Evolutionary conservation across 106 monocot species (phyloP), one percentile per base, ranked within the genome.

Genomic region (Dioscorea dumetorum): DNA sequence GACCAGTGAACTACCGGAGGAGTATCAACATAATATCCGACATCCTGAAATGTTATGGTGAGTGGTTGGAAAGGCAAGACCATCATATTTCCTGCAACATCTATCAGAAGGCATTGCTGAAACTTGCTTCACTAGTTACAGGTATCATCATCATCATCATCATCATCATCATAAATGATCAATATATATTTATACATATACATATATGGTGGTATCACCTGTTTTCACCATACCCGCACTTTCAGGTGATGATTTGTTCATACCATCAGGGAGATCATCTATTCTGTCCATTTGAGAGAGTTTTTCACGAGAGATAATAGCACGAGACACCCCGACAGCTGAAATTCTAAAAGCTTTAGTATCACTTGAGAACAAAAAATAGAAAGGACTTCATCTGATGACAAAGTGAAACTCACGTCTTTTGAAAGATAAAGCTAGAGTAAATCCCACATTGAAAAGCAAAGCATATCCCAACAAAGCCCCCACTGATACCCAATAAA

Each of bases 401-500:
- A 28, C 28, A 28, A 28, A 28, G 15, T 2, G 6, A 10, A 13
- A 54, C 54, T 67, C 81, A 88, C 92, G 21, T 62, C 67, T 78
- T 72, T 49, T 76, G 57, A 73, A 80, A 54, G 85, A 83, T 33
- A 92, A 79, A 49, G 85, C 69, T 61, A 93, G 49, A 19, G 76
- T 66, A 73, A 83, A 88, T 66, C 73, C 85, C 52, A 81, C 20
- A 50, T 93, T 93, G 51, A 88, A 74, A 10, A 93, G 70, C 32
- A 93, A 17, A 28, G 57, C 58, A 49, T 71, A 88, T 7, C 78
- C 85, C 50, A 93, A 4, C 48, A 93, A 48, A 12, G 85, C 85
- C 48, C 61, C 92, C 33, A 93, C 24, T 72, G 83, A 80, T 72
- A 88, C 77, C 92, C 92, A 93, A 57, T 85, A 88, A 48, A 76